phyloP scores from a whole-genome alignment of 78 protist genomes.

The Pigoraptor vietnamica region DNA sequence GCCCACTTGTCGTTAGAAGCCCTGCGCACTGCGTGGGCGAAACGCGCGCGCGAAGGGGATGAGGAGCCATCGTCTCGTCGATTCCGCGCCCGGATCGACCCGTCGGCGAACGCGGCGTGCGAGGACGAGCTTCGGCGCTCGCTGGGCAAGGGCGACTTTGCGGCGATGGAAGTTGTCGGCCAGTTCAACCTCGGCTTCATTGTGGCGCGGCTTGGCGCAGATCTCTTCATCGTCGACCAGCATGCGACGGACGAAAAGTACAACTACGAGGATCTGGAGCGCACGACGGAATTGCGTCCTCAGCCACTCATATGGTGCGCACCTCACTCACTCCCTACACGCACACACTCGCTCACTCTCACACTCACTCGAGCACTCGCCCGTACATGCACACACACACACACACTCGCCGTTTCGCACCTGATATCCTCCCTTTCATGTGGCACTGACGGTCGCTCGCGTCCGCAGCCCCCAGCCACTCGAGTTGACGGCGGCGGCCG shows the following conservation, averaged over 20 bases:
- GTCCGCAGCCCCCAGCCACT: conserved; percentile 17
- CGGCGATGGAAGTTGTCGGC: conserved; percentile 75
- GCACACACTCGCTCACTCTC: too few relatives aligned
- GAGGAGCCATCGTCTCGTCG: too few relatives aligned
- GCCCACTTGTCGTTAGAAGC: too few relatives aligned
- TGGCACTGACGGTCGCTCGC: neutral
- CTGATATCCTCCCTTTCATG: too few relatives aligned
- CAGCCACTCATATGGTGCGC: conserved; percentile 22
- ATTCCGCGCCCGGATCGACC: too few relatives aligned
- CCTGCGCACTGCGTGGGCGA: too few relatives aligned
- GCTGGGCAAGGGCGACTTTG: conserved; percentile 54
- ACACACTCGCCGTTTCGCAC: too few relatives aligned
- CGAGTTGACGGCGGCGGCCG: conserved; percentile 51
- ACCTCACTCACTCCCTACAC: too few relatives aligned
- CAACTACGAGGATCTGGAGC: conserved; percentile 71
- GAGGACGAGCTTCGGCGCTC: conserved; percentile 25
- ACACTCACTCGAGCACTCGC: too few relatives aligned
- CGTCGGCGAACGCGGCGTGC: neutral
- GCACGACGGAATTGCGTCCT: neutral
- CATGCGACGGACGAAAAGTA: conserved; percentile 96
- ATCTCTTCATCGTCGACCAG: conserved; percentile 84
- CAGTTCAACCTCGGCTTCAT: conserved; percentile 94
- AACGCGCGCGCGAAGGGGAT: too few relatives aligned
- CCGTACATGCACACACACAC: too few relatives aligned
- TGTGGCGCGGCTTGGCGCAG: conserved; percentile 55